Base-by-base conservation (phyloP, 1,139 yeast genomes). In the Dujonia santamariae region DNA sequence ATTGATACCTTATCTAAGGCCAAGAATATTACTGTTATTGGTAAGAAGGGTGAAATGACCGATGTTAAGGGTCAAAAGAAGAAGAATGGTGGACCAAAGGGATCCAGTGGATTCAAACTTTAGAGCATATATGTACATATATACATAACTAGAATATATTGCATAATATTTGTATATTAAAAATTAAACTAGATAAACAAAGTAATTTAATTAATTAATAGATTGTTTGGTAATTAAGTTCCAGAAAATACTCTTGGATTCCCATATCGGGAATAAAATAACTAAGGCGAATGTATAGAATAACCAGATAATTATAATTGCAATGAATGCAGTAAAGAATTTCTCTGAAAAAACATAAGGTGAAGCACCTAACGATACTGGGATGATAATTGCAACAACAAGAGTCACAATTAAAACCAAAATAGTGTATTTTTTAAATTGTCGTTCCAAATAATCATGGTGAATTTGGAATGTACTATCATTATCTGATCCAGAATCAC, bases 21-120 rank as follows among this genome's bases (percentile, higher is more conserved):
- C 32, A 84, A 79, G 61, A 85, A 86, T 48, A 78, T 87, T 48
- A 85, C 95, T 1, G 76, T 86, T 44, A 81, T 87, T 53, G 87
- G 83, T 51, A 78, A 75, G 52, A 75, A 77, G 56, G 96, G 96
- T 50, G 80, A 80, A 51, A 74, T 78, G 63, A 75, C 81, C 36
- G 94, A 85, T 55, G 70, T 81, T 39, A 72, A 71, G 47, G 96
- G 96, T 53, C 78, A 81, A 37, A 57, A 71, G 34, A 78, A 77
- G 53, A 76, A 67, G 51, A 39, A 43, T n/a, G 38, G 36, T 27
- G 46, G 40, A 11, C 44, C 48, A 11, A 48, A 52, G 34, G 44
- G 42, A 5, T 51, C 60, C 11, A 54, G 45, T 39, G 54, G 43
- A 31, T 50, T 57, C 35, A 58, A 48, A 37, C 46, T 58, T 24